These are phyloP conservation scores for Purpureocillium lavendulum DNA, from an alignment of 2,329 filamentous ascomycete genomes.

Conservation along the genomic window DNA sequence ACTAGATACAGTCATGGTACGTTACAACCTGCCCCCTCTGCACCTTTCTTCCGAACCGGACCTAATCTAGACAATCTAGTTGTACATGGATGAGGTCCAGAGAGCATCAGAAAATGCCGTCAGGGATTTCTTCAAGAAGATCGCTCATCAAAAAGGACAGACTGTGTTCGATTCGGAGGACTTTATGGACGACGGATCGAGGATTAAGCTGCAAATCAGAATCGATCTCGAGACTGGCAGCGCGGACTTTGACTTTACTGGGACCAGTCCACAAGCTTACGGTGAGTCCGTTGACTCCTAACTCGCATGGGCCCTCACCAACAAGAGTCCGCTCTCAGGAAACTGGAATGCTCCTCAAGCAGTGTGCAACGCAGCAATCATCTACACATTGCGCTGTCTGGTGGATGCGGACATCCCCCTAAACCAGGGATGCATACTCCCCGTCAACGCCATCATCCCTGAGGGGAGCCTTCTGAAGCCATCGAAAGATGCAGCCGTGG, in stretches of 20 bases:
- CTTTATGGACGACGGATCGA: conserved; percentile 78
- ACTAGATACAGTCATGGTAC: too few species aligned
- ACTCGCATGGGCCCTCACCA: too few species aligned
- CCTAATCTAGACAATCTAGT: conserved; percentile 18
- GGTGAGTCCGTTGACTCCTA: too few species aligned
- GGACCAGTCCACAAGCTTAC: conserved; percentile 73
- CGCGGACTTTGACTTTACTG: conserved; percentile 71
- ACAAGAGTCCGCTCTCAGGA: conserved; percentile 22
- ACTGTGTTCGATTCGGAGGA: conserved; percentile 29
- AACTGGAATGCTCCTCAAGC: conserved; percentile 78
- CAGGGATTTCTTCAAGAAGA: conserved; percentile 61
- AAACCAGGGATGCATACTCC: conserved; percentile 74
- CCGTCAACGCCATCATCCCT: conserved; percentile 67
- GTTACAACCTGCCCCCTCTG: too few species aligned
- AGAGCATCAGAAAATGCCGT: conserved; percentile 71
- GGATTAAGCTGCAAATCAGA: conserved; percentile 64
- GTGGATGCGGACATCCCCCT: conserved; percentile 76
- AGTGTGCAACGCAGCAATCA: conserved; percentile 78
- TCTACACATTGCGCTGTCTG: conserved; percentile 73
- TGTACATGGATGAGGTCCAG: conserved; percentile 79
- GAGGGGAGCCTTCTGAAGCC: conserved; percentile 66
- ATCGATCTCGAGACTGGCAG: conserved; percentile 70
- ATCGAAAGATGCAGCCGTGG: conserved; percentile 68
- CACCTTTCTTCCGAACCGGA: too few species aligned
- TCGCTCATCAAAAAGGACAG: conserved; percentile 20